phyloP scores from a whole-genome alignment of 108 stramenopile genomes.

The Cyclotella distinguenda region DNA sequence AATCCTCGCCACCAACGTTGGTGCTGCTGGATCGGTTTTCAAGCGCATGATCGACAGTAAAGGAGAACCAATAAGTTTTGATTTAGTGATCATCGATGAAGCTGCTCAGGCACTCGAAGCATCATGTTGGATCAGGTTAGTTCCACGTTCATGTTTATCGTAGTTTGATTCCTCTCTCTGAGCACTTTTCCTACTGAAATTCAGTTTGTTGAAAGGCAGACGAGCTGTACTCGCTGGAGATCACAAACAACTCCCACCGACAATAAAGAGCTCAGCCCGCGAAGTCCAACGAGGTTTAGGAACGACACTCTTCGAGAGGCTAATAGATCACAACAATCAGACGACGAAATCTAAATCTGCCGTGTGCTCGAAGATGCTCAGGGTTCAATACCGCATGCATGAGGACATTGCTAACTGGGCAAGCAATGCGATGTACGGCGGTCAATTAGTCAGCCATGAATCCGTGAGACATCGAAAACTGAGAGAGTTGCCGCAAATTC shows the following conservation, averaged over 20 bases:
- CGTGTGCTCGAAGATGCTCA: conserved; percentile 78
- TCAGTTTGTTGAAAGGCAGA: conserved; percentile 76
- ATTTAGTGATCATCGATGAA: conserved; percentile 98
- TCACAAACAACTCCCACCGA: conserved; percentile 97
- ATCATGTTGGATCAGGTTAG: conserved; percentile 80
- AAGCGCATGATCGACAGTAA: conserved; percentile 53
- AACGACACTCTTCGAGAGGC: conserved; percentile 92
- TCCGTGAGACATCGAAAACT: conserved; percentile 57
- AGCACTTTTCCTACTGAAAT: neutral
- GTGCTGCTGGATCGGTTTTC: conserved; percentile 61
- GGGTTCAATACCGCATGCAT: conserved; percentile 98
- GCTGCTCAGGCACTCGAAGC: conserved; percentile 97
- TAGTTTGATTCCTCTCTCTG: neutral
- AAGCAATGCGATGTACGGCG: conserved; percentile 85
- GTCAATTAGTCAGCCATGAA: conserved; percentile 63
- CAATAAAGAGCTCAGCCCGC: conserved; percentile 65
- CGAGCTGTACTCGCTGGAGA: conserved; percentile 92
- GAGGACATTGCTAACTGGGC: conserved; percentile 91
- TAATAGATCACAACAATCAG: conserved; percentile 54
- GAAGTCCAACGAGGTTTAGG: conserved; percentile 69
- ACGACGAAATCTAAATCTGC: too few species aligned
- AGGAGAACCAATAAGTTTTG: conserved; percentile 74
- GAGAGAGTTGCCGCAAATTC: conserved; percentile 41
- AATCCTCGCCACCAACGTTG: conserved; percentile 88
- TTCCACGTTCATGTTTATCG: neutral